Percentiles rank a stretch among this genome's conserved stretches.
These are phyloP conservation scores for Nemania diffusa DNA, from an alignment of 2,329 filamentous ascomycete genomes.

Conservation along the genomic window DNA sequence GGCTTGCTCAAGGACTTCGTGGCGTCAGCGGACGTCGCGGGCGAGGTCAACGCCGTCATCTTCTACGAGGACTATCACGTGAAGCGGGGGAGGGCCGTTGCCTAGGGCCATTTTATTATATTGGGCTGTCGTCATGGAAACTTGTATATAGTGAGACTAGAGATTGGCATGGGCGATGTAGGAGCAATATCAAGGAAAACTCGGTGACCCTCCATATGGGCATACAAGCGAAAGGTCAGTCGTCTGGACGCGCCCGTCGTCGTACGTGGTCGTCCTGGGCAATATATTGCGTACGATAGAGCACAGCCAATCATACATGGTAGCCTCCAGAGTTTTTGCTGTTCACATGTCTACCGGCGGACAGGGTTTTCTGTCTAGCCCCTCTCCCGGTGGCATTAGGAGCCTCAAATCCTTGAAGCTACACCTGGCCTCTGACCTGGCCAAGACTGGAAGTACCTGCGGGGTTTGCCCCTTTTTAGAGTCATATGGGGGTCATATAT, in stretches of 20 bases:
- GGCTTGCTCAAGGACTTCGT: constrained; percentile 65
- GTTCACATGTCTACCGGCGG: constrained; percentile 31
- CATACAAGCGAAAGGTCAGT: constrained; percentile 24
- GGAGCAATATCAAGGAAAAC: constrained; percentile 22
- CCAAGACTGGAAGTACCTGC: constrained; percentile 14
- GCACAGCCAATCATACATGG: constrained; percentile 21
- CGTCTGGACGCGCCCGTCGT: constrained; percentile 6
- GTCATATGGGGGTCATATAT: constrained; percentile 32
- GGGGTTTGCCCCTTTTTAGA: constrained; percentile 24
- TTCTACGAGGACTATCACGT: constrained; percentile 56
- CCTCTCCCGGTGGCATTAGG: constrained; percentile 23
- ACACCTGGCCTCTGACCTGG: constrained; percentile 13
- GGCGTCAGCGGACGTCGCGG: constrained; percentile 55
- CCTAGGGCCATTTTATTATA: constrained; percentile 11
- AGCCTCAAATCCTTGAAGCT: constrained; percentile 32
- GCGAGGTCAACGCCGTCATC: constrained; percentile 59
- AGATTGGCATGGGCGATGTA: constrained; percentile 16
- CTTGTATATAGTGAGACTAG: constrained; percentile 29
- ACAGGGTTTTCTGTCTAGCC: constrained; percentile 10
- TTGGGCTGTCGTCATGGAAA: constrained; percentile 14
- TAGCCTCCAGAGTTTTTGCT: neutral
- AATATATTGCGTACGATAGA: constrained; percentile 19
- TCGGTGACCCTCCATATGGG: constrained; percentile 19
- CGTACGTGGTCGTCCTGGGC: neutral
- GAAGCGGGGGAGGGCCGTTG: constrained; percentile 22